Evolutionary conservation across 2,329 filamentous ascomycete species (phyloP), one percentile per base, ranked within the genome.

Genomic region (Botrytis deweyae): DNA sequence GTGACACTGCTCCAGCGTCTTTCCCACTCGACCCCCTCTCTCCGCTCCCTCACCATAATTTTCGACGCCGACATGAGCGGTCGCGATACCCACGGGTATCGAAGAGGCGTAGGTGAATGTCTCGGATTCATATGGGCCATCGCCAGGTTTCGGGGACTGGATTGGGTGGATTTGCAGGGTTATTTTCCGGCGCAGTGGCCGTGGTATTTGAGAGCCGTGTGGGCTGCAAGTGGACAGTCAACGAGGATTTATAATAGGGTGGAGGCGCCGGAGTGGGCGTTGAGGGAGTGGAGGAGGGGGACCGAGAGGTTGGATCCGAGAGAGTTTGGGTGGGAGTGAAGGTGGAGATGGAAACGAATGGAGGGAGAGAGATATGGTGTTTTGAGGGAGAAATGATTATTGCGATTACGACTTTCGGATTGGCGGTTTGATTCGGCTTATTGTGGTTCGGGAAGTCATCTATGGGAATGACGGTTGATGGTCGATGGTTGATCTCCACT

Each of bases 101-200:
- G 66, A 8, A 7, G 66, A 10, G 66, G 66, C 2, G 66, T 55
- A 18, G 66, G 66, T 2, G 66, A 44, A 42, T 68, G 66, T 33
- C 18, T 58, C 25, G 49, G 46, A 1, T 68, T 68, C 8, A 58
- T 68, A 20, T 68, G 49, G 66, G 66, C 66, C 18, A 68, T 68
- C 5, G 66, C 36, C 12, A 25, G 40, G 3, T 68, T 68, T 38
- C 18, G 18, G 0, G 25, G 25, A 1, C 6, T 68, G 66, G n/a
- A 68, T 3, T 68, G n/a, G 25, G 36, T 68, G 49, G 49, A 58
- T 58, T 8, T 68, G 38, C 18, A 40, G 20, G 66, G 66, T 0
- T 68, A 29, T 33, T 68, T 58, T 25, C 66, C 66, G 18, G 6
- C 25, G 66, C 66, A 68, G 66, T 68, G 66, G 49, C 49, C n/a